These are phyloP conservation scores for Trichothecium sympodiale DNA, from an alignment of 2,329 filamentous ascomycete genomes.

Conservation along the genomic window DNA sequence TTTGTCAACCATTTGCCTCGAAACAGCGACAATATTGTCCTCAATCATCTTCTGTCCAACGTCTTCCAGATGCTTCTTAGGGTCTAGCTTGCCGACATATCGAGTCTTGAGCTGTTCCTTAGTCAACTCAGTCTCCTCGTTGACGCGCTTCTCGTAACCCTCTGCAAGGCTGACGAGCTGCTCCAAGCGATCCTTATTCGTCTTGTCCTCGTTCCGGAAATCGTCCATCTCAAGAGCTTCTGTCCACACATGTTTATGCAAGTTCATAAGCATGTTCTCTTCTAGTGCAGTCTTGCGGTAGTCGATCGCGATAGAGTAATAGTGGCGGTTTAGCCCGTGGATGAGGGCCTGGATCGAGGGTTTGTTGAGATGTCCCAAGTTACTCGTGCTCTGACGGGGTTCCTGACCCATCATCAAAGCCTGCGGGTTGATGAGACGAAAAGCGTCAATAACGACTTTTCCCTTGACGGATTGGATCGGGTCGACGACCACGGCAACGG, in stretches of 20 bases:
- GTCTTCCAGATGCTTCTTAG: slow-evolving; percentile 98
- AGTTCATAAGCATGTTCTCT: slow-evolving; percentile 99
- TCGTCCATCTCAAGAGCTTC: slow-evolving; percentile 96
- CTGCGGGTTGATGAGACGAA: slow-evolving; percentile 96
- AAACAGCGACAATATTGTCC: slow-evolving; percentile 98
- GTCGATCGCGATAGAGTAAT: slow-evolving; percentile 98
- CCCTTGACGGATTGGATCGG: slow-evolving; percentile 99
- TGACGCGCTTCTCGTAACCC: slow-evolving; percentile 96
- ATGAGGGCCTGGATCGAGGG: slow-evolving; percentile 99
- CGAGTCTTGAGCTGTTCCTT: slow-evolving; percentile 97
- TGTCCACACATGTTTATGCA: slow-evolving; percentile 99
- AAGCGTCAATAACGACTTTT: slow-evolving; percentile 98
- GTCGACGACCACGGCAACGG: slow-evolving; percentile 95
- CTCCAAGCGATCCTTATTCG: slow-evolving; percentile 82
- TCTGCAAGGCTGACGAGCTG: slow-evolving; percentile 82
- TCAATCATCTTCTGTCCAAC: slow-evolving; percentile 95
- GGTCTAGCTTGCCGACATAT: slow-evolving; percentile 97
- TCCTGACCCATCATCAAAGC: slow-evolving; percentile 97
- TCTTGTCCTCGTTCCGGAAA: slow-evolving; percentile 72
- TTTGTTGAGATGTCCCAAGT: slow-evolving; percentile 96
- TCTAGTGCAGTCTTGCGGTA: slow-evolving; percentile 96
- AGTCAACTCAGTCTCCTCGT: slow-evolving; percentile 93
- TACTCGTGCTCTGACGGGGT: slow-evolving; percentile 93
- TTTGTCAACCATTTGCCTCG: slow-evolving; percentile 98
- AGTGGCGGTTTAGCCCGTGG: slow-evolving; percentile 94